Evolutionary conservation across 495 filamentous ascomycete genomes (phyloP).

Genomic region (Talaromyces trachyspermus): DNA sequence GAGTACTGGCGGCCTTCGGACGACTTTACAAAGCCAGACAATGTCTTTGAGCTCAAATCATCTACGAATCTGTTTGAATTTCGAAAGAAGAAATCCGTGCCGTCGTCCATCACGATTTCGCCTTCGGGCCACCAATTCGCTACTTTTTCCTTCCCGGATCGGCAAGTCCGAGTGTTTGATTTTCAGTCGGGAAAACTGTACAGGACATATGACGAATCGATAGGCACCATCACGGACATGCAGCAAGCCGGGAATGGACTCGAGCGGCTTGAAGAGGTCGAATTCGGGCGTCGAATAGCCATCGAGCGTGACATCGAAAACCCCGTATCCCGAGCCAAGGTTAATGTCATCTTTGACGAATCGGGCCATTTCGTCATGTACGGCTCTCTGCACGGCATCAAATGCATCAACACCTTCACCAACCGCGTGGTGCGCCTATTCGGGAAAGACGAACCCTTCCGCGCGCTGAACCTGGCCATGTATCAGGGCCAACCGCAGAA

Average conservation of each 20-base stretch:
- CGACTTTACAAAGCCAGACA: slow-evolving; percentile 83
- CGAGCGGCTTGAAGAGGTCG: slow-evolving; percentile 74
- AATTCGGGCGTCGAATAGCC: slow-evolving; percentile 85
- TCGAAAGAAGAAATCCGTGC: slow-evolving; percentile 85
- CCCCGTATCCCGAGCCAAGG: slow-evolving; percentile 55
- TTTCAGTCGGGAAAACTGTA: slow-evolving; percentile 82
- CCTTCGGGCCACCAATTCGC: slow-evolving; percentile 79
- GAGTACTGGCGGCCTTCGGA: slow-evolving; percentile 86
- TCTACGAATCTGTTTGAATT: slow-evolving; percentile 93
- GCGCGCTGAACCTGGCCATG: slow-evolving; percentile 73
- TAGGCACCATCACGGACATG: slow-evolving; percentile 80
- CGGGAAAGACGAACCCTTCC: slow-evolving; percentile 80
- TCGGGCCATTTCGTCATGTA: slow-evolving; percentile 93
- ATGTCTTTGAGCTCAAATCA: slow-evolving; percentile 86
- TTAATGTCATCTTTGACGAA: slow-evolving; percentile 91
- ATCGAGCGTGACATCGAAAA: slow-evolving; percentile 80
- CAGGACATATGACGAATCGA: slow-evolving; percentile 89
- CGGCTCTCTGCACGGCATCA: slow-evolving; percentile 82
- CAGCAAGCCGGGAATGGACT: slow-evolving; percentile 82
- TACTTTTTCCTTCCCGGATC: slow-evolving; percentile 87
- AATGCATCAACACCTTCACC: slow-evolving; percentile 90
- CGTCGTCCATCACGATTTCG: slow-evolving; percentile 78
- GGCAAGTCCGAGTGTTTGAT: slow-evolving; percentile 86
- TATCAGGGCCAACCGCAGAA: slow-evolving; percentile 94
- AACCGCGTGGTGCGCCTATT: slow-evolving; percentile 85